phyloP scores from a whole-genome alignment of 371 early-diverging fungal genomes.

The Mortierella polycephala region DNA sequence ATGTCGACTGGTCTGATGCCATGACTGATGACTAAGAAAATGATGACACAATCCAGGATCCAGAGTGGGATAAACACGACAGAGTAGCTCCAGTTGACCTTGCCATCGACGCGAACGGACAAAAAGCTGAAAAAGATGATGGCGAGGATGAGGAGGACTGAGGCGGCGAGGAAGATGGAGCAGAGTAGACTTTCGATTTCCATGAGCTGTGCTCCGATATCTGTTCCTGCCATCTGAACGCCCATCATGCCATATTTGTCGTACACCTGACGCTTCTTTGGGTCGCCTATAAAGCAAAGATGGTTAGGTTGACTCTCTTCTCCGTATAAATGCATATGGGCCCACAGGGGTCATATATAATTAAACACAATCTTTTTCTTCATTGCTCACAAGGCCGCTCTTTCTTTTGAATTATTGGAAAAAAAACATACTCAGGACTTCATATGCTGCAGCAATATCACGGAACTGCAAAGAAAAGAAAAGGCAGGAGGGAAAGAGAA shows the following conservation, averaged over 20 bases:
- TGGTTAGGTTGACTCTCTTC: not conserved
- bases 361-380: not conserved
- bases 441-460: slow-evolving; percentile 85
- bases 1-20: slow-evolving; percentile 42
- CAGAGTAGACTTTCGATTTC: slow-evolving; percentile 80
- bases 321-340: not conserved
- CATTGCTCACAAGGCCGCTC: not conserved
- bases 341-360: not conserved
- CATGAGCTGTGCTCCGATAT: slow-evolving; percentile 80
- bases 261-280: slow-evolving; percentile 85
- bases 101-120: slow-evolving; percentile 79
- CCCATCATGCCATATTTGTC: slow-evolving; percentile 93
- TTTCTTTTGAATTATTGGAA: not conserved
- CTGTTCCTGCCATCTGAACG: slow-evolving; percentile 82
- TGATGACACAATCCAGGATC: slow-evolving; percentile 68
- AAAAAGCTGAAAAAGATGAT: slow-evolving; percentile 86
- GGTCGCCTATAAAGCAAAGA: slow-evolving; percentile 61
- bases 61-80: slow-evolving; percentile 88
- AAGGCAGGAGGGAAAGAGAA: slow-evolving; percentile 3
- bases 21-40: slow-evolving; percentile 48
- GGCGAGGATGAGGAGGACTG: slow-evolving; percentile 70
- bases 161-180: slow-evolving; percentile 66
- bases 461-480: slow-evolving; percentile 66
- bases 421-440: slow-evolving; percentile 63
- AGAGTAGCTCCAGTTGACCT: slow-evolving; percentile 75